Base-by-base conservation (phyloP, 768 basidiomycete species). In the Calocybe gangraenosa region DNA sequence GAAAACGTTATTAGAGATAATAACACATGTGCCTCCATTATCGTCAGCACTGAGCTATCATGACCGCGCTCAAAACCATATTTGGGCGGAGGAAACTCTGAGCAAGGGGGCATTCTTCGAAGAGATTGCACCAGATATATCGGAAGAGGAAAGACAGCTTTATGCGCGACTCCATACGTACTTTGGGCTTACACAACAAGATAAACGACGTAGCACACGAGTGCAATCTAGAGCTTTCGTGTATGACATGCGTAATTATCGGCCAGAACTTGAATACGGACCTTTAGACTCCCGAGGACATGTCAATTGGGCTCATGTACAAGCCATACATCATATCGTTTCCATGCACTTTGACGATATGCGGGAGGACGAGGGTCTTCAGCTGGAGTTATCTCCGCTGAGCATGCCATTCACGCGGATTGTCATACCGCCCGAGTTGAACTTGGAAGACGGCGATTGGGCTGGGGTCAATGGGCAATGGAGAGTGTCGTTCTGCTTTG, bases 401-500 rank as follows among this genome's bases (percentile, higher is more conserved):
- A 75, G 75, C 50, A 52, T 83, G 42, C 67, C 75, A 19, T 76
- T 67, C 51, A 77, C 75, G 20, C 82, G 83, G 54, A 71, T 73
- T 22, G 47, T 74, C 37, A 61, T 79, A 3, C 70, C 74, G 2
- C 54, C 53, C 1, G 69, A 58, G 1, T 31, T 73, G 37, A 58
- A 70, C 44, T 48, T 72, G 40, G 60, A 66, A 34, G 65, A 62
- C 40, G 47, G 54, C 35, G 81, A 83, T 58, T 82, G 81, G 81
- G 79, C 74, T 1, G 78, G 79, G 2, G 61, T 87, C 0, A 66
- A 67, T 23, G 85, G 84, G 0, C 23, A 60, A 13, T 87, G 85
- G 85, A 62, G 65, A 3, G 72, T 79, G 10, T 72, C 76, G n/a
- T 86, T 84, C 54, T 79, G 75, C 42, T 87, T 83, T 55, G 73